phyloP scores from a whole-genome alignment of 73 alveolate species.

The Symbiodinium natans region DNA sequence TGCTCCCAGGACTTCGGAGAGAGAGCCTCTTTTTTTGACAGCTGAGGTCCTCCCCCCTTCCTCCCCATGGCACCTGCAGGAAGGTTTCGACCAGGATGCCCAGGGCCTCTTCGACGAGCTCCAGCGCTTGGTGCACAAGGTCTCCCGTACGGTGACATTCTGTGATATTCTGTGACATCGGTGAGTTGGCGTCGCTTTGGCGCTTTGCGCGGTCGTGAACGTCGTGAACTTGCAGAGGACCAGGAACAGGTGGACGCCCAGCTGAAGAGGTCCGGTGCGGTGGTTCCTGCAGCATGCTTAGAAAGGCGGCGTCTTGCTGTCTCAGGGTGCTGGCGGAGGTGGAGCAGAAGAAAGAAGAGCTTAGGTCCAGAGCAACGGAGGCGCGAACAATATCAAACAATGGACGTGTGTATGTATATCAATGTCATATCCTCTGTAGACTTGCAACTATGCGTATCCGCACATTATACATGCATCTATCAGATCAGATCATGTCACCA shows the following conservation, averaged over 20 bases:
- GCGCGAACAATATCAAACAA: no score
- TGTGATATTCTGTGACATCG: no score
- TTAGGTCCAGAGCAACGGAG: slow-evolving; percentile 15
- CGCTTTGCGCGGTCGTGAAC: not conserved
- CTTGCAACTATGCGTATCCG: not conserved
- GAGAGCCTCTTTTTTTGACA: not conserved
- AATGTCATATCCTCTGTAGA: not conserved
- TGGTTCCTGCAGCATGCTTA: no score
- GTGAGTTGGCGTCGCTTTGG: not conserved
- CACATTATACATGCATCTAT: not conserved
- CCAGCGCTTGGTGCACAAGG: slow-evolving; percentile 56
- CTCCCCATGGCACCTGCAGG: not conserved
- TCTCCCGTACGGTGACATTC: not conserved
- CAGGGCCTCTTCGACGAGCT: slow-evolving; percentile 72
- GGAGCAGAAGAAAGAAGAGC: slow-evolving; percentile 42
- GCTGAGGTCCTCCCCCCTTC: no score
- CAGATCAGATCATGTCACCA: no score
- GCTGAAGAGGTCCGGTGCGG: slow-evolving; percentile 12
- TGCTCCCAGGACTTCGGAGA: slow-evolving; percentile 23
- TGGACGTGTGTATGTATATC: not conserved
- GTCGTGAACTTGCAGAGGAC: slow-evolving; percentile 11
- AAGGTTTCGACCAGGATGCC: slow-evolving; percentile 77
- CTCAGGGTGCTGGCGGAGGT: slow-evolving; percentile 88
- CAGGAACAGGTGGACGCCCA: slow-evolving; percentile 79
- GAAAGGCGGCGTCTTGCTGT: not conserved